Percentiles rank a stretch among this genome's conserved stretches.
Evolutionary conservation across 139 green algal genomes (phyloP).

Genomic region (Spirogloea muscicola): DNA sequence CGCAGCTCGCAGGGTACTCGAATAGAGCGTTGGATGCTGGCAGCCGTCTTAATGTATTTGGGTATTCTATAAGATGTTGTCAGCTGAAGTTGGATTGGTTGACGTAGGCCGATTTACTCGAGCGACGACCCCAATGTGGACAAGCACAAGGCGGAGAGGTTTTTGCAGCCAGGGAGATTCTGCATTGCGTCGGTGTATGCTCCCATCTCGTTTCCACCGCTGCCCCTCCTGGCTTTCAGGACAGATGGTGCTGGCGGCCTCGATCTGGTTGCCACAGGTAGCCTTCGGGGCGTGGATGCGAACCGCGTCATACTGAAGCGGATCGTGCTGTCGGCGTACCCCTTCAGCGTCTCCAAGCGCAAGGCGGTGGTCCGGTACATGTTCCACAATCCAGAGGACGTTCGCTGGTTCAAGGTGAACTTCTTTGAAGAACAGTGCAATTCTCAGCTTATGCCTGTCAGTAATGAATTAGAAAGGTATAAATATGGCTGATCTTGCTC

Average conservation of each 20-base stretch:
- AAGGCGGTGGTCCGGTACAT: slow-evolving; percentile 88
- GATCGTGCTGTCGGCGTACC: slow-evolving; percentile 58
- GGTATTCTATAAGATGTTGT: no score
- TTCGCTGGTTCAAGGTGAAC: slow-evolving; percentile 70
- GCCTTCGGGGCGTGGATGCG: slow-evolving; percentile 5
- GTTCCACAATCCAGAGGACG: slow-evolving; percentile 91
- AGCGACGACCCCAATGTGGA: slow-evolving; percentile 70
- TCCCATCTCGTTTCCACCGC: slow-evolving; percentile 77
- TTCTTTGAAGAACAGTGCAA: no score
- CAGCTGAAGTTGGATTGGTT: no score
- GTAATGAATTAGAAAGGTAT: no score
- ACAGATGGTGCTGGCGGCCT: neutral
- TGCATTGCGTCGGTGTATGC: slow-evolving; percentile 71
- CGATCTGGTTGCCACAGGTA: slow-evolving; percentile 30
- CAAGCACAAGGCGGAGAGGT: slow-evolving; percentile 93
- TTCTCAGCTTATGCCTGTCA: no score
- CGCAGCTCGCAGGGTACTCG: no score
- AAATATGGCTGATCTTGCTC: no score
- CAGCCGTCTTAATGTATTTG: no score
- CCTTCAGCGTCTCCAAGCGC: slow-evolving; percentile 82
- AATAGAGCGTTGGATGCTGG: no score
- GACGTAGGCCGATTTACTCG: slow-evolving; percentile 66
- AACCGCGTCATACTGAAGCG: slow-evolving; percentile 46
- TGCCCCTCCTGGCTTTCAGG: slow-evolving; percentile 83
- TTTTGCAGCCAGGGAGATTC: slow-evolving; percentile 63